Evolutionary conservation across 345 rosid genomes (phyloP).

Genomic region (Corchorus capsularis): DNA sequence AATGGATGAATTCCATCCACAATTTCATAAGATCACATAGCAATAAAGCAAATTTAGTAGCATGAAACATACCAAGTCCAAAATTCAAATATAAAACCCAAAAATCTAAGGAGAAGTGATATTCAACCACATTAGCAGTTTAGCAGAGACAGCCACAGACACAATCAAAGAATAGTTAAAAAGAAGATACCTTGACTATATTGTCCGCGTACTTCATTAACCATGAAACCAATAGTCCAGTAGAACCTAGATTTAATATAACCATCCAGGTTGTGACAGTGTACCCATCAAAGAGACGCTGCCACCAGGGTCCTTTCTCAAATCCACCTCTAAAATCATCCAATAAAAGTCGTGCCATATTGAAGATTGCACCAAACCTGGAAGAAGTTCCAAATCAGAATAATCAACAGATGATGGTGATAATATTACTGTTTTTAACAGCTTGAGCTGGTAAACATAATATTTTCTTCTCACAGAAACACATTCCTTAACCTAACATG

Average conservation of each 20-base stretch:
- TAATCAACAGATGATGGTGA: not conserved
- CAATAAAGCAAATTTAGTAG: not conserved
- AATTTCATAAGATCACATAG: not conserved
- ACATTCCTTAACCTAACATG: not conserved
- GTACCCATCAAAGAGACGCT: slow-evolving; percentile 77
- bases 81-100: slow-evolving; percentile 2
- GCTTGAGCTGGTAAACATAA: not conserved
- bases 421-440: not conserved
- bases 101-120: not conserved
- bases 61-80: not conserved
- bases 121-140: not conserved
- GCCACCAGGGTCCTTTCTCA: slow-evolving; percentile 97
- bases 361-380: slow-evolving; percentile 89
- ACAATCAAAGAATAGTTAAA: not conserved
- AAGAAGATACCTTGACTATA: slow-evolving; percentile 74
- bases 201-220: slow-evolving; percentile 46
- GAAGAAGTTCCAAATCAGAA: not conserved
- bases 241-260: slow-evolving; percentile 43
- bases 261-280: slow-evolving; percentile 70
- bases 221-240: slow-evolving; percentile 27
- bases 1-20: not conserved
- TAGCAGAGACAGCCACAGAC: not conserved
- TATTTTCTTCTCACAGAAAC: not conserved
- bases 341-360: slow-evolving; percentile 67
- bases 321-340: slow-evolving; percentile 92